A percentile compares a stretch with the other conserved stretches of the same genome.
Conservation (phyloP, 805 yeast species). For the Schwanniomyces polymorphus region DNA sequence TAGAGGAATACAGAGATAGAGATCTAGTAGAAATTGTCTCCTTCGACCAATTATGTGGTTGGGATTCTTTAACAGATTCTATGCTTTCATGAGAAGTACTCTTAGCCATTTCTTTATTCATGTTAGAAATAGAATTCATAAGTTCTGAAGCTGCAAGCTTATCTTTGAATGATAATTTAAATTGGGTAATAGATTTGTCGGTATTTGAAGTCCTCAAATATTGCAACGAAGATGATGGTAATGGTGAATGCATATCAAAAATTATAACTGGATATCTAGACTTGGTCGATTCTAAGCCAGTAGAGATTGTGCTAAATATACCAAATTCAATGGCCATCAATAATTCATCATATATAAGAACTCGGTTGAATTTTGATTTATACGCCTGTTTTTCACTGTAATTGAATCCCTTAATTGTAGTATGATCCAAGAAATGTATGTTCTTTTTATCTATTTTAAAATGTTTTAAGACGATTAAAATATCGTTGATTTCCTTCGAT, state of each 20-base stretch:
- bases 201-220: constrained; percentile 1
- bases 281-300: constrained; percentile 27
- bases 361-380: constrained; percentile 16
- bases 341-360: constrained; percentile 19
- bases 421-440: constrained; percentile 14
- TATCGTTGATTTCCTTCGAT: constrained; percentile 34
- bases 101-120: neutral
- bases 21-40: constrained; percentile 7
- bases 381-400: constrained; percentile 9
- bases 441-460: constrained; percentile 15
- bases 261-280: constrained; percentile 21
- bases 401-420: constrained; percentile 7
- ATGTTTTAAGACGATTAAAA: constrained; percentile 31
- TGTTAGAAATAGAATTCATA: constrained; percentile 10
- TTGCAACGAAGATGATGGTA: neutral
- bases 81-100: neutral
- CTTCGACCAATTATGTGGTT: constrained; percentile 8
- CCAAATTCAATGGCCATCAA: constrained; percentile 18
- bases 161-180: constrained; percentile 19
- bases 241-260: constrained; percentile 16
- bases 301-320: constrained; percentile 15
- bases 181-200: constrained; percentile 18
- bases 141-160: constrained; percentile 16
- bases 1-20: constrained; percentile 4
- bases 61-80: neutral